These are phyloP conservation scores for Umbelopsis sp. DNA, from an alignment of 371 early-diverging fungal species.

Conservation along the genomic window DNA sequence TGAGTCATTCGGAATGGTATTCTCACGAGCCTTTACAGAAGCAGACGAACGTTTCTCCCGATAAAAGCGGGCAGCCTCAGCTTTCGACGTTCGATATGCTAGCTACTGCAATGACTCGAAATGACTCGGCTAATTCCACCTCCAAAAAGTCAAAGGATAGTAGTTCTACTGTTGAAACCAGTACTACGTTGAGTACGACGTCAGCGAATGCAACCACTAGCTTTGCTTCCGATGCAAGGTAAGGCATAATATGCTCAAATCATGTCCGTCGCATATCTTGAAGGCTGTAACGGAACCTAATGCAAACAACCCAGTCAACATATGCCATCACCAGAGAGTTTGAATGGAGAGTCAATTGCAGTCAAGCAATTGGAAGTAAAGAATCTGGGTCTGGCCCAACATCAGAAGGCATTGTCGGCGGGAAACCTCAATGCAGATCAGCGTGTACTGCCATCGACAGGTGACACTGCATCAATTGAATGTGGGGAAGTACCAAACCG, in stretches of 20 bases:
- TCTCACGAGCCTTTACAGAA: not conserved
- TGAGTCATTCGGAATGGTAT: too few species aligned
- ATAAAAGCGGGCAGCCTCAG: not conserved
- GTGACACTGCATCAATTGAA: not conserved
- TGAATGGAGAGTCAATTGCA: not conserved
- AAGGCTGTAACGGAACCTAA: not conserved
- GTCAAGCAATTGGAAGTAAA: not conserved
- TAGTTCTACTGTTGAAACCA: not conserved
- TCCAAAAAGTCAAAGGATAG: not conserved
- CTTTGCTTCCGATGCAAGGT: not conserved
- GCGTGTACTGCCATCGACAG: not conserved
- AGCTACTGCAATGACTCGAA: conserved; percentile 8
- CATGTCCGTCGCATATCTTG: not conserved
- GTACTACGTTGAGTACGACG: too few species aligned
- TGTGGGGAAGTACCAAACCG: too few species aligned
- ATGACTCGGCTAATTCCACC: not conserved
- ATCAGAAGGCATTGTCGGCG: not conserved
- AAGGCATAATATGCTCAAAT: not conserved
- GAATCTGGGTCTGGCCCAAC: not conserved
- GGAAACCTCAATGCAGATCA: not conserved
- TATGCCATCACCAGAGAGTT: conserved; percentile 9
- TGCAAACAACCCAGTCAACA: not conserved
- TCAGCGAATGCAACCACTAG: too few species aligned
- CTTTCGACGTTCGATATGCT: conserved; percentile 10
- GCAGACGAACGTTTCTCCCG: not conserved